Evolutionary conservation across 2,329 filamentous ascomycete species (phyloP).

Genomic region (Knufia fluminis): DNA sequence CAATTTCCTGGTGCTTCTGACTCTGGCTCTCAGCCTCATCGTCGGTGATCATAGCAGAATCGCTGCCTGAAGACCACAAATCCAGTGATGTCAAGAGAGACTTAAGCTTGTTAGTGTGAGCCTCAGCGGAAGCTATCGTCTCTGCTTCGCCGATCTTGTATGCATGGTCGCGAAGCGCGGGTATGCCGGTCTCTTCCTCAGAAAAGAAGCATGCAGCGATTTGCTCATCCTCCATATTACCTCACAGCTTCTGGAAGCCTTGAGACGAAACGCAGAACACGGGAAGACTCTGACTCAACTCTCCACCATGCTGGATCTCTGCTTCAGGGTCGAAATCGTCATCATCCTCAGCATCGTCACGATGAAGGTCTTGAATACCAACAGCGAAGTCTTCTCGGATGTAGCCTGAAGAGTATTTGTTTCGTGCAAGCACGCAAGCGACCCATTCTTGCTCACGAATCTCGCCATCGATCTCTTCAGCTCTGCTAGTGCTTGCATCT

Average conservation of each 20-base stretch:
- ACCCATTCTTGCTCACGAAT: conserved; percentile 19
- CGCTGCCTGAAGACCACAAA: conserved; percentile 42
- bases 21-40: no score
- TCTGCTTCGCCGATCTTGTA: conserved; percentile 47
- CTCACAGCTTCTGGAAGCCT: conserved; percentile 53
- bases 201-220: conserved; percentile 44
- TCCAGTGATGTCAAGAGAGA: conserved; percentile 46
- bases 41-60: not conserved
- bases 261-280: conserved; percentile 58
- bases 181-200: conserved; percentile 50
- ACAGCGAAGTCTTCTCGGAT: conserved; percentile 52
- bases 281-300: conserved; percentile 46
- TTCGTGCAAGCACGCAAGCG: conserved; percentile 46
- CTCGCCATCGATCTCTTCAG: conserved; percentile 27
- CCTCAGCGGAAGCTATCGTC: conserved; percentile 36
- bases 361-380: conserved; percentile 52
- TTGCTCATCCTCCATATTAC: conserved; percentile 47
- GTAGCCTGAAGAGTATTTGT: conserved; percentile 44
- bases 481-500: conserved; percentile 26
- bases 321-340: conserved; percentile 44
- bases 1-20: no score
- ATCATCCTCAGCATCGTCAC: conserved; percentile 47
- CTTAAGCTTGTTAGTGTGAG: conserved; percentile 44
- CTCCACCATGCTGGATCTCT: conserved; percentile 49
- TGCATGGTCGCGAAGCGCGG: conserved; percentile 50